Base-by-base conservation (phyloP, 2,329 filamentous ascomycete species). In the Elsinoe necatrix region DNA sequence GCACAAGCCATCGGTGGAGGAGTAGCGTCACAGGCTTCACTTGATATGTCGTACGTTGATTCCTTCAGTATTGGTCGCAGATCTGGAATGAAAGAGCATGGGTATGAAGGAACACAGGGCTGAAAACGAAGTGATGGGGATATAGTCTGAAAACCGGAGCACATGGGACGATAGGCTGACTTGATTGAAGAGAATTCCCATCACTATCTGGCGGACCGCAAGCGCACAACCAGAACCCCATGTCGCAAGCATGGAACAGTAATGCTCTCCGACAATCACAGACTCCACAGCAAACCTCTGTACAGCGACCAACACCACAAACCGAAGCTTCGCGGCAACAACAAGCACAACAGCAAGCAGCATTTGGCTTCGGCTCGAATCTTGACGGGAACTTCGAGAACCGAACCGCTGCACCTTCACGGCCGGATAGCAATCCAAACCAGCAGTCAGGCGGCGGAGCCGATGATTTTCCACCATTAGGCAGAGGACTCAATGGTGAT, bases 391-490 rank as follows among this genome's bases (percentile, higher is more conserved):
- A 80, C 35, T 81, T 78, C 62, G 80, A 80, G 37, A 77, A 75
- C 31, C 77, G 80, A 65, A 73, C 48, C 7, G 76, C 78, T 35
- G 76, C 76, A 55, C 75, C 76, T 52, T 77, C 79, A 63, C 67
- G 80, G 51, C 73, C 75, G 54, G 72, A 72, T 20, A 70, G 72
- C 39, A 69, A 68, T 37, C 79, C 81, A 60, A 77, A 78, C 41
- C 25, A 52, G 18, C 77, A 80, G 61, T 20, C 43, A 23, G 76
- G 76, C 61, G 80, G 77, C 61, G 80, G 77, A 62, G 79, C 80
- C 48, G 80, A 83, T 14, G 80, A 83, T 55, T 83, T 83, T 58
- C 80, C 80, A 58, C 79, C 81, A n/a, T 68, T 83, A 50, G 77
- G 79, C 54, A 76, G 78, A 48, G 77, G 76, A 56, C 68, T 71